Evolutionary conservation across 2,329 filamentous ascomycete species (phyloP).

Genomic region (Cercospora sojina): DNA sequence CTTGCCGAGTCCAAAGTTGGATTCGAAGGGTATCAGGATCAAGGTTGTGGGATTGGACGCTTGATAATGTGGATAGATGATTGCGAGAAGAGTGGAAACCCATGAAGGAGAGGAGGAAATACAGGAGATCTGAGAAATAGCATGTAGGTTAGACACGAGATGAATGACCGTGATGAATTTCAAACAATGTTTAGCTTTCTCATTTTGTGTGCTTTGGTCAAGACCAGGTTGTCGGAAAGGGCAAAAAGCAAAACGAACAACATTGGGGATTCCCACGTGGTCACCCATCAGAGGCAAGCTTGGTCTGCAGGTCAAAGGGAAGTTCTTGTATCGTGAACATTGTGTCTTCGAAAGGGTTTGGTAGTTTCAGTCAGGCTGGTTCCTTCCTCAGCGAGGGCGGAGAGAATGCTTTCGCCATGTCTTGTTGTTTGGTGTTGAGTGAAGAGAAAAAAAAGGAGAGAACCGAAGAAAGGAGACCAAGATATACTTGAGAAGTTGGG

Average conservation of each 20-base stretch:
- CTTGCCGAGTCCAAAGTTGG: constrained; percentile 25
- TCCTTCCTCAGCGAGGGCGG: neutral
- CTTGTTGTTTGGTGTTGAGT: neutral
- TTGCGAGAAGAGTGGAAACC: neutral
- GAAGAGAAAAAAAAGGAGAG: neutral
- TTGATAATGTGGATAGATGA: neutral
- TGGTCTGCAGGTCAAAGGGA: neutral
- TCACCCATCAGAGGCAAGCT: neutral
- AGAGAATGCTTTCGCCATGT: neutral
- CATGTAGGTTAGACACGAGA: neutral
- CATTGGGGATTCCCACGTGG: neutral
- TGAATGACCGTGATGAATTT: neutral
- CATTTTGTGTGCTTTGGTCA: too few species aligned
- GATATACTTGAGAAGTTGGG: neutral
- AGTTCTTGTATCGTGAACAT: neutral
- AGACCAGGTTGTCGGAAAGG: too few species aligned
- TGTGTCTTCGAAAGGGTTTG: neutral
- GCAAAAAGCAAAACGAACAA: neutral
- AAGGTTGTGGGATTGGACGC: constrained; percentile 13
- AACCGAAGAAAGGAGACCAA: neutral
- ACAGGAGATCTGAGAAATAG: neutral
- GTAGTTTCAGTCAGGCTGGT: neutral
- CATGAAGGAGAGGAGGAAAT: neutral
- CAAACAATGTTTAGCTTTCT: neutral
- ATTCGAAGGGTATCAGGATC: constrained; percentile 27